Evolutionary conservation across 2,329 filamentous ascomycete genomes (phyloP).

Genomic region (Dactylonectria estremocensis): DNA sequence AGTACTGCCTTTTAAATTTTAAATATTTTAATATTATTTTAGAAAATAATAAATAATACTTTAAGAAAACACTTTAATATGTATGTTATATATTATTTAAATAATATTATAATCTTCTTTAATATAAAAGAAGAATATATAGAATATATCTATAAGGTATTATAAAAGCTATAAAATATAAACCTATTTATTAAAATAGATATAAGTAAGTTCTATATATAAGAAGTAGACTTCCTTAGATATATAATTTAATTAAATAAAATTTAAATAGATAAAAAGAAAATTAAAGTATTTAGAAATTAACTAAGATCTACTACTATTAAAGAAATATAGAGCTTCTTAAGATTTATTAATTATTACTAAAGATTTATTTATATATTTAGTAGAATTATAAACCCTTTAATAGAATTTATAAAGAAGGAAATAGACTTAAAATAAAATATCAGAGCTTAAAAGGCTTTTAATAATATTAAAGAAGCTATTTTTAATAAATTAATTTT

Average conservation of each 20-base stretch:
- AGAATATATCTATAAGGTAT: constrained; percentile 36
- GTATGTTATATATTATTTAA: constrained; percentile 38
- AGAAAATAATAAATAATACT: constrained; percentile 41
- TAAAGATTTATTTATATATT: constrained; percentile 37
- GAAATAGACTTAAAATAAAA: constrained; percentile 12
- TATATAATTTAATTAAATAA: constrained; percentile 28
- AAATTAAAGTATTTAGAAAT: constrained; percentile 30
- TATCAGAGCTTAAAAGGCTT: constrained; percentile 6
- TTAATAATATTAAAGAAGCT: constrained; percentile 24
- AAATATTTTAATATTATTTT: constrained; percentile 38
- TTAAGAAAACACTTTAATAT: constrained; percentile 35
- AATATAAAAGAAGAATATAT: constrained; percentile 34
- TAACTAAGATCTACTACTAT: constrained; percentile 1
- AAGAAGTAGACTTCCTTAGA: constrained; percentile 31
- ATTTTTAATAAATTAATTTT: background rate
- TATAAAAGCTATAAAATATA: constrained; percentile 31
- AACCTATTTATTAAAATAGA: constrained; percentile 37
- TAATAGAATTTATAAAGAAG: constrained; percentile 32
- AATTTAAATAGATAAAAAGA: constrained; percentile 33
- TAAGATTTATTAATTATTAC: constrained; percentile 38
- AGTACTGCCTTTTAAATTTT: constrained; percentile 49
- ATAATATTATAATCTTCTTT: constrained; percentile 43
- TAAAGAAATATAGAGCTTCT: constrained; percentile 38
- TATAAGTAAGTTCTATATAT: constrained; percentile 35
- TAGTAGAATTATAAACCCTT: constrained; percentile 9